Evolutionary conservation across 441 rosid species (phyloP).

Genomic region (Euphorbia corollata): DNA sequence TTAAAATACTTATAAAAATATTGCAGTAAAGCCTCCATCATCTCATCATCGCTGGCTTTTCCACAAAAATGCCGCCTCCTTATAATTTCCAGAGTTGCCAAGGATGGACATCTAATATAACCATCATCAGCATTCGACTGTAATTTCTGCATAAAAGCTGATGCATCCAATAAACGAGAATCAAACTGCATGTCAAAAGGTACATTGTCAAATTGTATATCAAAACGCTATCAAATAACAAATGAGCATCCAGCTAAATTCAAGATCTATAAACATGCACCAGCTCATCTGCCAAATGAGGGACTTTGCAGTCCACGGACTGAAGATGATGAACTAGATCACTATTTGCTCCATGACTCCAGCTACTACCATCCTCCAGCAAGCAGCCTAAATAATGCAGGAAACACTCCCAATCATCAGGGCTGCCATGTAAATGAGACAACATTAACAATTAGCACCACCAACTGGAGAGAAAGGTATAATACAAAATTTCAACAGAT

Average conservation of each 20-base stretch:
- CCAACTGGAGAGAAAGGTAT: too few relatives aligned
- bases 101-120: conserved; percentile 57
- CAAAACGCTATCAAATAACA: conserved; percentile 5
- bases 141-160: conserved; percentile 58
- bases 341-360: conserved; percentile 35
- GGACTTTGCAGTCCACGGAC: conserved; percentile 47
- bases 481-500: not conserved
- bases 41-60: conserved; percentile 50
- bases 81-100: conserved; percentile 82
- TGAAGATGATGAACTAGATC: conserved; percentile 45
- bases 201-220: conserved; percentile 20
- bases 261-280: conserved; percentile 33
- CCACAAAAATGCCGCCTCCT: conserved; percentile 73
- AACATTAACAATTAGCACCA: conserved; percentile 23
- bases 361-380: conserved; percentile 80
- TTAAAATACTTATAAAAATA: conserved; percentile 57
- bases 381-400: conserved; percentile 87
- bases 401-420: conserved; percentile 99
- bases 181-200: conserved; percentile 59
- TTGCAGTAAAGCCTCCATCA: conserved; percentile 56
- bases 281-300: conserved; percentile 70
- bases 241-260: not conserved
- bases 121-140: conserved; percentile 42
- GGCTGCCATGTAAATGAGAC: conserved; percentile 54
- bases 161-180: conserved; percentile 62